These are phyloP conservation scores for Orbilia ellipsospora DNA, from an alignment of 2,329 filamentous ascomycete species.

Conservation along the genomic window DNA sequence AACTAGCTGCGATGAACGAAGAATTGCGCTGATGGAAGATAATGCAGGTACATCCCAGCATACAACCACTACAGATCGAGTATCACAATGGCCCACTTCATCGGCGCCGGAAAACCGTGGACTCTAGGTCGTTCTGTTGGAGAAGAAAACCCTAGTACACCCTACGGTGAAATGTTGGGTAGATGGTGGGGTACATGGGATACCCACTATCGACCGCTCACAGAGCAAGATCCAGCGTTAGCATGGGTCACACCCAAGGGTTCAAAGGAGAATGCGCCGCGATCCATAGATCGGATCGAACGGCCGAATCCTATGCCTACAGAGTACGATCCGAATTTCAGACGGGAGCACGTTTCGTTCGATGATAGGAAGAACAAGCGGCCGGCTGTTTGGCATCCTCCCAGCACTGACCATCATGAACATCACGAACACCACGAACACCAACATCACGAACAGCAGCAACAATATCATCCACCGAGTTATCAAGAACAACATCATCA, in stretches of 20 bases:
- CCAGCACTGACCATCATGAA: constrained; percentile 58
- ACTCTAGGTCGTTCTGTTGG: constrained; percentile 70
- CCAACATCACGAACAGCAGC: constrained; percentile 31
- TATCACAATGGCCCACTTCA: constrained; percentile 94
- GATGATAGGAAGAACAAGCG: constrained; percentile 57
- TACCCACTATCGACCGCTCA: constrained; percentile 74
- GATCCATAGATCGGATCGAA: constrained; percentile 41
- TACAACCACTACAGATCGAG: constrained; percentile 91
- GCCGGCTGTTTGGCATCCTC: constrained; percentile 33
- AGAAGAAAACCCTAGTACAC: constrained; percentile 65
- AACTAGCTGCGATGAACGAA: too few species aligned
- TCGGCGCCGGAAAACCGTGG: constrained; percentile 93
- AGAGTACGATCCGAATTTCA: constrained; percentile 53
- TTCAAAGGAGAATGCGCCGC: constrained; percentile 62
- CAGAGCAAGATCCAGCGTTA: constrained; percentile 56
- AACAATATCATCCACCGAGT: constrained; percentile 45
- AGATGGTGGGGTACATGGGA: constrained; percentile 97
- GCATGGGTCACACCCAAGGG: constrained; percentile 59
- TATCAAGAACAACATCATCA: constrained; percentile 36
- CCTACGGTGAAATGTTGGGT: constrained; percentile 84
- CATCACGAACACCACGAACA: constrained; percentile 38
- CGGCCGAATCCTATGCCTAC: constrained; percentile 38
- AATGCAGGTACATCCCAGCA: constrained; percentile 78
- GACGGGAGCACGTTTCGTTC: constrained; percentile 46
- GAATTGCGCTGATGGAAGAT: background rate